Evolutionary conservation across 176 grass and related monocot species (phyloP), one percentile per base, ranked within the genome.

Genomic region (Cenchrus fungigraminus): DNA sequence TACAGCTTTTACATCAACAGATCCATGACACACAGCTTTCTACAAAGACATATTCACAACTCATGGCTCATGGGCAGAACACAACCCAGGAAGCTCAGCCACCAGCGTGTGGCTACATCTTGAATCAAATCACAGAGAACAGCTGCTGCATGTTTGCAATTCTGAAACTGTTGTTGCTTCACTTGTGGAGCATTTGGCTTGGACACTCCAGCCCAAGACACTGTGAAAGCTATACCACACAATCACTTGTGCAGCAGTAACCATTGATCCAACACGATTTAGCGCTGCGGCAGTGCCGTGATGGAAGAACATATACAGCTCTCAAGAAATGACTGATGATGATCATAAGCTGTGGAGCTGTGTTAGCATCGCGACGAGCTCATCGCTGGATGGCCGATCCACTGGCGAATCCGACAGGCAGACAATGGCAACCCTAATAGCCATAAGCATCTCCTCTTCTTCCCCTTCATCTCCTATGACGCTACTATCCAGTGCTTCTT

Each of bases 371-470:
- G 90, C 76, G 1, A 94, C 94, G 11, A 99, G 94, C 78, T 99
- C 97, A 42, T 99, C 97, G 19, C 97, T 99, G 52, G 97, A 97
- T 44, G 97, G 94, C 40, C 97, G 90, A 62, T 99, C 94, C 0
- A 88, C 65, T 2, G 94, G 97, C 22, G 86, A 77, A 73, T 99
- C 97, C 0, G 94, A 99, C n/a, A 97, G 75, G 74, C 97, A 99
- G 52, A 94, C 73, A 10, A 99, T 86, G n/a, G 97, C 97, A 8
- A 99, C 84, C 82, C 97, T 92, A 74, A 99, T 34, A 0, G 97
- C 92, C 94, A 97, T 99, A 42, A 92, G 50, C 97, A 99, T 99
- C 79, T 99, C 92, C 60, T 92, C 88, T 83, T 99, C 97, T 47
- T 94, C 97, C 4, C 65, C 84, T 63, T 99, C 94, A 25, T 94